A percentile compares a stretch with the other conserved stretches of the same genome.
These are phyloP conservation scores for Hirschfeldia incana DNA, from an alignment of 345 rosid genomes.

Conservation along the genomic window DNA sequence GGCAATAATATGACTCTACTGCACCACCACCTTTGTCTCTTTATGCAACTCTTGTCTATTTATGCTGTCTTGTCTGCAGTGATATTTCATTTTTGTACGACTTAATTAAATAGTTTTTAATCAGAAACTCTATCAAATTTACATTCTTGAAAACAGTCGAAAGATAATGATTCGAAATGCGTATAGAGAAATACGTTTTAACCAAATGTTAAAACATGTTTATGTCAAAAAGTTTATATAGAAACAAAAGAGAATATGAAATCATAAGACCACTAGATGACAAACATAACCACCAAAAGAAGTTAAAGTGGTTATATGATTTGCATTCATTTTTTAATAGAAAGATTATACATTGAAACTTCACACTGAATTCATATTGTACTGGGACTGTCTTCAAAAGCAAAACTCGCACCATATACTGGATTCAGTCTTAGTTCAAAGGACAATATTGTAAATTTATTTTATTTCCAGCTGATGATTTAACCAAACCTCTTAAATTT, in stretches of 20 bases:
- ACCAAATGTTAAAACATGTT: background rate
- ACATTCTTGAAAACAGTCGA: background rate
- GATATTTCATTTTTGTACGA: constrained; percentile 7
- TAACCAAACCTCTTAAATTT: background rate
- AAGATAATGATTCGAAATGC: background rate
- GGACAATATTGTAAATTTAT: background rate
- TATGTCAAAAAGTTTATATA: background rate
- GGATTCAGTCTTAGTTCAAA: background rate
- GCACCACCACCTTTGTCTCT: constrained; percentile 31
- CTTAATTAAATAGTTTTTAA: background rate
- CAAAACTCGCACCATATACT: background rate
- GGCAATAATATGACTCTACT: constrained; percentile 30
- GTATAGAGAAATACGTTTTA: background rate
- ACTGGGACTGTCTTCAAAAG: background rate
- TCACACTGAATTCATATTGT: background rate
- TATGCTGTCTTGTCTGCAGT: constrained; percentile 27
- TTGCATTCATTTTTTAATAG: background rate
- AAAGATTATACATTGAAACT: background rate
- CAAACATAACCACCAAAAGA: background rate
- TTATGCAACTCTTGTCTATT: constrained; percentile 27
- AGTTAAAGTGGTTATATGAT: constrained; percentile 19
- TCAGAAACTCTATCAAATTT: constrained; percentile 9
- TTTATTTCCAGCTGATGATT: background rate
- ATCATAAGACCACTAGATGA: constrained; percentile 1
- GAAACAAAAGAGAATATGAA: background rate